Percentiles rank a stretch among this genome's conserved stretches.
Evolutionary conservation across 495 filamentous ascomycete genomes (phyloP).

Genomic region (Aspergillus bridgeri): DNA sequence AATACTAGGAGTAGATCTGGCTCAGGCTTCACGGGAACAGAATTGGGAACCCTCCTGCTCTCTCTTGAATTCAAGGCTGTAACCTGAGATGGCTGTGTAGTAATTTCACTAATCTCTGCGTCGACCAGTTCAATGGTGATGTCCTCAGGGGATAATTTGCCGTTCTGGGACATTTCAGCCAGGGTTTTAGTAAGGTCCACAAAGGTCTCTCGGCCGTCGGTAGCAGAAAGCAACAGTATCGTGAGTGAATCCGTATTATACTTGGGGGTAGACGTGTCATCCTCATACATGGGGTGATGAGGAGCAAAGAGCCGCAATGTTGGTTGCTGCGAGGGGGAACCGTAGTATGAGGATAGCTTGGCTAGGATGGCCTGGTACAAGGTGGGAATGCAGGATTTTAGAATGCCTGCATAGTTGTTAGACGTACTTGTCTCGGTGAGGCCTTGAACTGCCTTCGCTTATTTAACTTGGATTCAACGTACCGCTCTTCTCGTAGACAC

Average conservation of each 20-base stretch:
- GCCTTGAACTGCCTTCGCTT: background rate
- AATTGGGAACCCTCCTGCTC: background rate
- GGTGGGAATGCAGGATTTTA: slow-evolving; percentile 79
- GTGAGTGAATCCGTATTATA: slow-evolving; percentile 53
- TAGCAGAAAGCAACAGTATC: slow-evolving; percentile 81
- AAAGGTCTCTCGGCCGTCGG: slow-evolving; percentile 87
- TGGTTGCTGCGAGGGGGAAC: slow-evolving; percentile 55
- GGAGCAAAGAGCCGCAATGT: slow-evolving; percentile 72
- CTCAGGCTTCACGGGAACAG: slow-evolving; percentile 48
- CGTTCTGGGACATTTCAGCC: slow-evolving; percentile 87
- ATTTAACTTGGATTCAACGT: slow-evolving; percentile 20
- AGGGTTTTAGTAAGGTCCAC: slow-evolving; percentile 95
- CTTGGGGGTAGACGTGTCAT: slow-evolving; percentile 3
- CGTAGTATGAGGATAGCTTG: slow-evolving; percentile 82
- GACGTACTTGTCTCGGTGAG: background rate
- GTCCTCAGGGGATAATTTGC: slow-evolving; percentile 72
- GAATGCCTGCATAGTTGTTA: slow-evolving; percentile 54
- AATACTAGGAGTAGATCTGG: slow-evolving; percentile 90
- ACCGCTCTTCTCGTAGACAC: slow-evolving; percentile 91
- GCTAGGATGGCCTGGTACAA: slow-evolving; percentile 68
- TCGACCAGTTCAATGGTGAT: slow-evolving; percentile 87
- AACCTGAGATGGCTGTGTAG: slow-evolving; percentile 33
- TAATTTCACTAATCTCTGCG: slow-evolving; percentile 70
- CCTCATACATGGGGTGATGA: slow-evolving; percentile 48
- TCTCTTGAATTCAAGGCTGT: slow-evolving; percentile 4